Percentiles rank a stretch among this genome's conserved stretches.
These are phyloP conservation scores for Brassica incana DNA, from an alignment of 345 rosid species.

Conservation along the genomic window DNA sequence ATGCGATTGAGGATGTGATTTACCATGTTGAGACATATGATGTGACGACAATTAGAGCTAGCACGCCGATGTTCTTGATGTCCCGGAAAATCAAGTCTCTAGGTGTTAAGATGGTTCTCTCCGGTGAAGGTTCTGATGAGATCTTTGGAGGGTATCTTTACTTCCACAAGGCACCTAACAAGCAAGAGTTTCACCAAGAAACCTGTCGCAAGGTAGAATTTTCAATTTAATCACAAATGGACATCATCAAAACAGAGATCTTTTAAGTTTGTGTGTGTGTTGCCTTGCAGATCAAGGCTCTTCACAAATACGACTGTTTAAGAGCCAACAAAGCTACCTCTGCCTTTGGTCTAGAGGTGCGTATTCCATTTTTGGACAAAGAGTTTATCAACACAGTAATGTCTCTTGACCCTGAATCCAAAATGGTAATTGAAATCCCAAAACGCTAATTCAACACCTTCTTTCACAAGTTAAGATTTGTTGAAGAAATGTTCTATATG, in stretches of 20 bases:
- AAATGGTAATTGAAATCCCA: slow-evolving; percentile 53
- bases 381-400: slow-evolving; percentile 77
- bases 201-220: slow-evolving; percentile 75
- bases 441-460: not conserved
- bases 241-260: not conserved
- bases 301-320: slow-evolving; percentile 84
- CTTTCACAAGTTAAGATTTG: not conserved
- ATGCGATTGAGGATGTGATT: slow-evolving; percentile 92
- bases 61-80: slow-evolving; percentile 94
- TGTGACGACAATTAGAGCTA: slow-evolving; percentile 85
- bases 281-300: slow-evolving; percentile 75
- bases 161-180: slow-evolving; percentile 95
- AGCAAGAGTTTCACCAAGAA: slow-evolving; percentile 80
- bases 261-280: not conserved
- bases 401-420: slow-evolving; percentile 83
- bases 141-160: slow-evolving; percentile 91
- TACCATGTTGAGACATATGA: slow-evolving; percentile 90
- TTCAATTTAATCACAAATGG: not conserved
- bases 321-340: slow-evolving; percentile 96
- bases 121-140: slow-evolving; percentile 98
- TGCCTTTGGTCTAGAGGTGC: slow-evolving; percentile 93
- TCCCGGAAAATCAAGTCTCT: slow-evolving; percentile 86
- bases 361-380: slow-evolving; percentile 91
- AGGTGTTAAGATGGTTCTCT: slow-evolving; percentile 96
- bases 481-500: not conserved